A percentile compares a stretch with the other conserved stretches of the same genome.
phyloP scores from a whole-genome alignment of 345 rosid species.

The Pugionium cornutum region DNA sequence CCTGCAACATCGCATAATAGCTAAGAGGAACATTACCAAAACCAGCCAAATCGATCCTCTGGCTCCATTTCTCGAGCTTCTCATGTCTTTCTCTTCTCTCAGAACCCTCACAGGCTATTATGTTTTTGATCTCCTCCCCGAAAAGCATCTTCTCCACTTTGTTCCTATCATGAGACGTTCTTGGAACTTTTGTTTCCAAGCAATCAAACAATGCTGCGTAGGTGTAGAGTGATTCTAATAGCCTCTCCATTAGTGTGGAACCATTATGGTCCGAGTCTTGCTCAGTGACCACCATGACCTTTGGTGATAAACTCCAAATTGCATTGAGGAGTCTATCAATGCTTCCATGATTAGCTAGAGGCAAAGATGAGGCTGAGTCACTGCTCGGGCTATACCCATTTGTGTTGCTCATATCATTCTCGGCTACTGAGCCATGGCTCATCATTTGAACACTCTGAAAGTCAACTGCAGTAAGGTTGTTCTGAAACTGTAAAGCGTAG shows the following conservation, averaged over 20 bases:
- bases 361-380: slow-evolving; percentile 76
- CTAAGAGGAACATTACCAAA: slow-evolving; percentile 72
- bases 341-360: slow-evolving; percentile 46
- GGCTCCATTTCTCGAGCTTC: slow-evolving; percentile 84
- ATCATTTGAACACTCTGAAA: slow-evolving; percentile 51
- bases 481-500: slow-evolving; percentile 39
- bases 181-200: slow-evolving; percentile 68
- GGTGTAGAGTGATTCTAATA: slow-evolving; percentile 73
- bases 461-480: slow-evolving; percentile 50
- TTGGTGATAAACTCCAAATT: slow-evolving; percentile 71
- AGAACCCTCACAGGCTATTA: slow-evolving; percentile 76
- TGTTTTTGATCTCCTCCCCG: slow-evolving; percentile 90
- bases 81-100: slow-evolving; percentile 90
- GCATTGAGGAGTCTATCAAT: slow-evolving; percentile 62
- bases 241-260: slow-evolving; percentile 70
- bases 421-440: slow-evolving; percentile 55
- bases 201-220: slow-evolving; percentile 93
- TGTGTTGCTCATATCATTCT: slow-evolving; percentile 55
- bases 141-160: slow-evolving; percentile 88
- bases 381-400: slow-evolving; percentile 63
- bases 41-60: slow-evolving; percentile 71
- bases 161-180: slow-evolving; percentile 68
- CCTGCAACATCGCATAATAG: slow-evolving; percentile 72
- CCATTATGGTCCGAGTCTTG: slow-evolving; percentile 85
- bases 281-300: slow-evolving; percentile 76